phyloP scores from a whole-genome alignment of 2,329 filamentous ascomycete species.

The Aspergillus unguis region DNA sequence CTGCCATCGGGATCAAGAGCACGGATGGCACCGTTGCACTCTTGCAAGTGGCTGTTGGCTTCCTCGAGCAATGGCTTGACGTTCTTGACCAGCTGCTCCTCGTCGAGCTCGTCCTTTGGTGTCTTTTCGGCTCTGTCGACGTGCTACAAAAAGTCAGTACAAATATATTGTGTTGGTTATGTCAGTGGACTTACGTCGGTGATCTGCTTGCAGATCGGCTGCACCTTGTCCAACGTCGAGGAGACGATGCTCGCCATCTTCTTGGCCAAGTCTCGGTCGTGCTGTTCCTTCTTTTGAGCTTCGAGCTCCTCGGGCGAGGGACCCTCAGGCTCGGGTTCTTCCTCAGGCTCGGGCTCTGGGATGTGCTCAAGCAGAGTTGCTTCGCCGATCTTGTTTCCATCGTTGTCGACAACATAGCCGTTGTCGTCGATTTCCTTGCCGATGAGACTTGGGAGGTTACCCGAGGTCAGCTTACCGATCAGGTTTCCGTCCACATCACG shows the following conservation, averaged over 20 bases:
- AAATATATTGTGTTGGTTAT: conserved; percentile 9
- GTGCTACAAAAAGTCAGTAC: conserved; percentile 48
- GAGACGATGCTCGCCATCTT: conserved; percentile 71
- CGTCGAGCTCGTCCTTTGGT: conserved; percentile 82
- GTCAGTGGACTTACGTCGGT: conserved; percentile 58
- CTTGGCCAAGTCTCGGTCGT: conserved; percentile 72
- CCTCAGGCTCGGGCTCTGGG: conserved; percentile 37
- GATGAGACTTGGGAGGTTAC: conserved; percentile 41
- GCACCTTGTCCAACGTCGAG: conserved; percentile 77
- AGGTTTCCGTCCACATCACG: conserved; percentile 46
- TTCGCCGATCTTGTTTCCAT: conserved; percentile 63
- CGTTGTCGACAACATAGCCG: conserved; percentile 56
- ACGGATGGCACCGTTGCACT: conserved; percentile 82
- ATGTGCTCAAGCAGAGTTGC: conserved; percentile 62
- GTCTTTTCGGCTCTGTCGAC: conserved; percentile 78
- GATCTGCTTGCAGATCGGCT: conserved; percentile 83
- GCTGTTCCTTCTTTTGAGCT: conserved; percentile 59
- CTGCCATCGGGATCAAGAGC: conserved; percentile 85
- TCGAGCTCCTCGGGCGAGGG: conserved; percentile 45
- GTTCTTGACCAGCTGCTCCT: conserved; percentile 80
- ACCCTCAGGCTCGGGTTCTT: conserved; percentile 33
- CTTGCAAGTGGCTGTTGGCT: conserved; percentile 73
- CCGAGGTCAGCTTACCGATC: conserved; percentile 45
- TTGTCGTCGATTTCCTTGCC: conserved; percentile 47
- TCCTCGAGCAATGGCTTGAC: conserved; percentile 89